These are phyloP conservation scores for Wilcoxina mikolae DNA, from an alignment of 495 filamentous ascomycete species.

Conservation along the genomic window DNA sequence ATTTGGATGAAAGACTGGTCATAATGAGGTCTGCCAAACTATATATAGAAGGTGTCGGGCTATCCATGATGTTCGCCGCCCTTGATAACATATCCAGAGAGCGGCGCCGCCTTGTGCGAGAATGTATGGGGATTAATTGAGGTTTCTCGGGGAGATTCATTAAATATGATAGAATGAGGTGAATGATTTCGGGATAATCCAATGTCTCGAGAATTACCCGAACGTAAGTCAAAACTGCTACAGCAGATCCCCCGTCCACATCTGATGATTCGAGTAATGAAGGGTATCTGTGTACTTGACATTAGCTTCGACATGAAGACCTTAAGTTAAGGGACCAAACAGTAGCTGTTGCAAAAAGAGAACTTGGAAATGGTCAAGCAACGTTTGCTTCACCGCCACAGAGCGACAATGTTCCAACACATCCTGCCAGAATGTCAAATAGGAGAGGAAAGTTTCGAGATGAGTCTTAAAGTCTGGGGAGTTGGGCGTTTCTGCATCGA, in stretches of 20 bases:
- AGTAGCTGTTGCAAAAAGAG: constrained; percentile 89
- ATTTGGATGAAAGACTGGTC: constrained; percentile 66
- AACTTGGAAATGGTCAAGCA: constrained; percentile 94
- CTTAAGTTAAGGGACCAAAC: constrained; percentile 36
- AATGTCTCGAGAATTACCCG: constrained; percentile 78
- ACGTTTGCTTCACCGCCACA: constrained; percentile 72
- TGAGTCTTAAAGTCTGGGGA: constrained; percentile 58
- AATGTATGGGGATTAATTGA: constrained; percentile 23
- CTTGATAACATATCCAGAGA: constrained; percentile 76
- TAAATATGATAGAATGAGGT: constrained; percentile 84
- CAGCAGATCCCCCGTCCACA: constrained; percentile 86
- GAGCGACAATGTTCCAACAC: constrained; percentile 90
- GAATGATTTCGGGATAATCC: constrained; percentile 80
- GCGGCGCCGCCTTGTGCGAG: constrained; percentile 61
- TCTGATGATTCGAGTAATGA: constrained; percentile 93
- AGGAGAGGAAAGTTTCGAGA: constrained; percentile 85
- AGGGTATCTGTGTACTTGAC: constrained; percentile 51
- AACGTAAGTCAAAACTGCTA: constrained; percentile 88
- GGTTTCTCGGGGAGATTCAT: constrained; percentile 53
- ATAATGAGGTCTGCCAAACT: constrained; percentile 85
- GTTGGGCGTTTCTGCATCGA: constrained; percentile 54
- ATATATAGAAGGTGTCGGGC: constrained; percentile 73
- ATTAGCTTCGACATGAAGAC: background rate
- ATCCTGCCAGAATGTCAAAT: constrained; percentile 95
- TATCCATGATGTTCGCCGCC: constrained; percentile 49